Evolutionary conservation across 2,329 filamentous ascomycete species (phyloP).

Genomic region (Thelonectria discophora): DNA sequence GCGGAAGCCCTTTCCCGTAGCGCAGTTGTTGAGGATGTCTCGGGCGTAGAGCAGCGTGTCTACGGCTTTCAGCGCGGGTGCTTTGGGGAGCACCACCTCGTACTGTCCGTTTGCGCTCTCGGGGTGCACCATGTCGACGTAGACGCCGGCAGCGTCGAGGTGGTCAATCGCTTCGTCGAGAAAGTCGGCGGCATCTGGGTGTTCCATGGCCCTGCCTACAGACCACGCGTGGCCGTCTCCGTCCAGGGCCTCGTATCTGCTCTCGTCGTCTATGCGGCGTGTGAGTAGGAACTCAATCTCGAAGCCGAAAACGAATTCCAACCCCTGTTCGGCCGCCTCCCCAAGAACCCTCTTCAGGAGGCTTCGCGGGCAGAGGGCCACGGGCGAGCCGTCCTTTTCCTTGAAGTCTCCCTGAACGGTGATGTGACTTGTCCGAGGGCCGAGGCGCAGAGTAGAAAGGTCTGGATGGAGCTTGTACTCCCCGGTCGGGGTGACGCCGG

Average conservation of each 20-base stretch:
- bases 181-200: conserved; percentile 61
- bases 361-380: conserved; percentile 71
- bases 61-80: conserved; percentile 71
- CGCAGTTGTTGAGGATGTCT: conserved; percentile 72
- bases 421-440: conserved; percentile 67
- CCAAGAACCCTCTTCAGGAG: conserved; percentile 65
- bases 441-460: conserved; percentile 66
- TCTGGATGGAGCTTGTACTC: conserved; percentile 75
- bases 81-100: conserved; percentile 75
- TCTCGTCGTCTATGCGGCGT: conserved; percentile 48
- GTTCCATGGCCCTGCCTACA: conserved; percentile 69
- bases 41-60: conserved; percentile 76
- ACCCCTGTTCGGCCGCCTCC: conserved; percentile 58
- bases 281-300: conserved; percentile 81
- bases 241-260: conserved; percentile 55
- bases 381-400: conserved; percentile 58
- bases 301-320: conserved; percentile 76
- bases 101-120: conserved; percentile 80
- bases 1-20: conserved; percentile 70
- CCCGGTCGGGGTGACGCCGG: conserved; percentile 65
- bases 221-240: conserved; percentile 77
- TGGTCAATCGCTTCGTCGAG: conserved; percentile 69
- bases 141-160: conserved; percentile 67
- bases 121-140: conserved; percentile 77
- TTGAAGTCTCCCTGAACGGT: conserved; percentile 74